Percentiles rank a stretch among this genome's conserved stretches.
Conservation (phyloP, 305 asterid genomes). For the Fraxinus xanthoxyloides region DNA sequence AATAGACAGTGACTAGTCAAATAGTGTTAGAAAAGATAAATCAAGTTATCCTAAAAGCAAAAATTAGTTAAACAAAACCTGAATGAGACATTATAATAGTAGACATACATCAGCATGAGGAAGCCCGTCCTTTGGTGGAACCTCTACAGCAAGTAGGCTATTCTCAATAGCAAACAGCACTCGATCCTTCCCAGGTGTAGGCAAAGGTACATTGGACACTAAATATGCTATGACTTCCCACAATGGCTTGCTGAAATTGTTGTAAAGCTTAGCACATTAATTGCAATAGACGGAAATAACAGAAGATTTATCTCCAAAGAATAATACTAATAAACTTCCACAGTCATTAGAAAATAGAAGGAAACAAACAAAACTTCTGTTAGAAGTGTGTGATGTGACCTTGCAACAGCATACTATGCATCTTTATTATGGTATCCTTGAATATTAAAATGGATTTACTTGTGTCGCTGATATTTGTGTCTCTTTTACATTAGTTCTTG, state of each 20-base stretch:
- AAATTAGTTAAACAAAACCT: background rate
- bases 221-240: constrained; percentile 81
- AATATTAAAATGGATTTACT: background rate
- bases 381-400: constrained; percentile 4
- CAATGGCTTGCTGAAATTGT: constrained; percentile 83
- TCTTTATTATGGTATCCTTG: background rate
- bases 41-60: background rate
- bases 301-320: constrained; percentile 5
- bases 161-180: constrained; percentile 80
- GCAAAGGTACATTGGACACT: constrained; percentile 85
- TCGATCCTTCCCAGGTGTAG: constrained; percentile 89
- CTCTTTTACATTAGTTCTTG: constrained; percentile 8
- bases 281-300: constrained; percentile 9
- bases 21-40: constrained; percentile 13
- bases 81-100: constrained; percentile 17
- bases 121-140: constrained; percentile 90
- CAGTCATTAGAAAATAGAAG: constrained; percentile 14
- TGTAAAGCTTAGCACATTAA: constrained; percentile 34
- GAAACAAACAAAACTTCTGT: background rate
- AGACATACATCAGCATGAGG: constrained; percentile 94
- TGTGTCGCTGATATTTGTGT: background rate
- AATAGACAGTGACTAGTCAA: constrained; percentile 25
- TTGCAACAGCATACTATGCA: background rate
- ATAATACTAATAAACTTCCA: constrained; percentile 20
- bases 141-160: constrained; percentile 86